Evolutionary conservation across 495 filamentous ascomycete genomes (phyloP), one percentile per base, ranked within the genome.

Genomic region (Rhizodiscina lignyota): DNA sequence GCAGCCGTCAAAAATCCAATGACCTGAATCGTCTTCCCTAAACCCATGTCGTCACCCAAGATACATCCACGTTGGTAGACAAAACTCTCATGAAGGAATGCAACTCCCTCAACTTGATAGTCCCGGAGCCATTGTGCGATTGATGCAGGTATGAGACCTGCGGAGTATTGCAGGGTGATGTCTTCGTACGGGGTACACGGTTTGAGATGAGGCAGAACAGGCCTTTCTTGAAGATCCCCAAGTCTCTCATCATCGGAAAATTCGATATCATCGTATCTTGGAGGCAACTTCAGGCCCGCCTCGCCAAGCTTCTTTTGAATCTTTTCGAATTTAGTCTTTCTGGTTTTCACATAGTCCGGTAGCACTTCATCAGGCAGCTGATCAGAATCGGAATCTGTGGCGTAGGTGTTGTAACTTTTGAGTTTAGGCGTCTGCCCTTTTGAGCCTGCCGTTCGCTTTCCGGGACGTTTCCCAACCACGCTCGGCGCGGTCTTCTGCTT

Each of bases 1-100:
- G 83, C 84, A 5, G 76, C 85, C 0, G 83, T 85, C 22, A 97
- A 64, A 45, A 96, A 97, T 0, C 87, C 83, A 40, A 89, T 91
- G 19, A 97, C 84, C 55, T 97, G 89, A 11, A 97, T 82, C 0
- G 89, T 97, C 54, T 97, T 97, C 0, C 89, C 89, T 21, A 97
- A 57, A 21, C 89, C 89, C 89, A 97, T 97, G 49, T 97, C 89
- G 54, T 97, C 89, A 1, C 91, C 75, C 2, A 97, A 64, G 17
- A 97, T 79, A 3, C 82, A 85, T 3, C 91, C 89, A 38, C 76
- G 81, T 41, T 96, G 91, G 47, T 83, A 89, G 13, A 94, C 79
- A 47, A 97, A 97, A 21, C 77, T 60, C 40, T 83, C 69, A 52
- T 97, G 91, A 4, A 97, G 60, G 50, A 94, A 96, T 13, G 67